Base-by-base conservation (phyloP, 2,329 filamentous ascomycete species). In the Aspergillus sp. region DNA sequence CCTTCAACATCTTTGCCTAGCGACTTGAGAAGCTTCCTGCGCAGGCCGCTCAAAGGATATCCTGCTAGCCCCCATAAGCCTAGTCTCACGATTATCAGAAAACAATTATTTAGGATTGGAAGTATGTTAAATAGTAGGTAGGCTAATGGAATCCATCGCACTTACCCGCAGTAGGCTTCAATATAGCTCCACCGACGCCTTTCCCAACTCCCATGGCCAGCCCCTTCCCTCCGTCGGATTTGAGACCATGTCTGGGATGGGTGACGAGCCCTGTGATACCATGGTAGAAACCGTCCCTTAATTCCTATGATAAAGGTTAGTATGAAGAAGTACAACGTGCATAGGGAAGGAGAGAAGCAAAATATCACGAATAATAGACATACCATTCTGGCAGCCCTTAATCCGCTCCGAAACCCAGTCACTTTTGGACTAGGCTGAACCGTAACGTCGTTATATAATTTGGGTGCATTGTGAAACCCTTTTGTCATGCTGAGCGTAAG, bases 11-110 rank as follows among this genome's bases (percentile, higher is more conserved):
- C 23, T 25, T 25, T 25, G 23, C 23, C 23, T 25, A 25, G 23
- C 23, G 23, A 25, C 5, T 25, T 25, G 23, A 25, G 23, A 25
- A 25, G 23, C 23, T 25, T 25, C 23, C 7, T 25, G 23, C 23
- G 7, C 23, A 25, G 23, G 23, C 23, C 23, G 1, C 23, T 25
- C 4, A 54, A 27, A 1, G 52, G 52, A 19, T 54, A 54, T 19
- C 52, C 52, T 13, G 52, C 27, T 17, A 54, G 19, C 1, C 52
- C 52, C 49, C 49, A 54, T 20, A 54, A 19, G 12, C 52, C 52
- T 54, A 25, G n/a, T 23, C 10, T 5, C 3, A 37, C 15, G 13
- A 7, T 13, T 15, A 5, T 19, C 27, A 22, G 41, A 13, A n/a
- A 4, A n/a, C 5, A 4, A 15, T 9, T 5, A 0, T 5, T 43